Conservation (phyloP, 148 eudicot genomes). For the Nepenthes mirabilis region DNA sequence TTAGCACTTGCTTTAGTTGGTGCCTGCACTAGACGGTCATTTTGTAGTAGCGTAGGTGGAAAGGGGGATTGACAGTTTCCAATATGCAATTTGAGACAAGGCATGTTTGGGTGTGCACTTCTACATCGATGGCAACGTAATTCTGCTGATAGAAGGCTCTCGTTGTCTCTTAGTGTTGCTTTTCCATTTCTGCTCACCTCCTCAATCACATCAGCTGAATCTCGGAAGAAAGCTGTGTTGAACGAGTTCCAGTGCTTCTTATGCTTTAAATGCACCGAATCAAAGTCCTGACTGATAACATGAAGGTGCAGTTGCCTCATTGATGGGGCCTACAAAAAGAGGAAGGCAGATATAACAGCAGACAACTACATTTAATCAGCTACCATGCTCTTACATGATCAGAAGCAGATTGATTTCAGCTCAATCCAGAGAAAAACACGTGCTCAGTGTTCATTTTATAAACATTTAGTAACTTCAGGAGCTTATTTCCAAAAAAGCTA, state of each 20-base stretch:
- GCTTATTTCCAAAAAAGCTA: too few relatives aligned
- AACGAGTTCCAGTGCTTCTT: constrained; percentile 99
- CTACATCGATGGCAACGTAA: constrained; percentile 81
- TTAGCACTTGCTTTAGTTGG: constrained; percentile 3
- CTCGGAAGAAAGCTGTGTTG: constrained; percentile 73
- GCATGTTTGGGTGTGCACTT: constrained; percentile 93
- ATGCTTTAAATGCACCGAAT: constrained; percentile 65
- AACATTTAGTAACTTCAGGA: too few relatives aligned
- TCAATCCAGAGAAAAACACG: too few relatives aligned
- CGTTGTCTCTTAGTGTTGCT: constrained; percentile 31
- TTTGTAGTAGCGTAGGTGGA: constrained; percentile 38
- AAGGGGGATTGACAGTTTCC: constrained; percentile 45
- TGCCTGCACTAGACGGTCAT: constrained; percentile 40
- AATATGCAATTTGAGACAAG: constrained; percentile 66
- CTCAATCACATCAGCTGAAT: constrained; percentile 72
- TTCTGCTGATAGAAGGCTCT: constrained; percentile 46
- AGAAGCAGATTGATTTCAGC: too few relatives aligned
- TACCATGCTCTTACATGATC: too few relatives aligned
- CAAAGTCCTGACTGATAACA: constrained; percentile 88
- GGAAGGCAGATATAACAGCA: not conserved
- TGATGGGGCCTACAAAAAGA: constrained; percentile 54
- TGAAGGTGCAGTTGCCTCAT: constrained; percentile 92
- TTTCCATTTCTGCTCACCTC: constrained; percentile 43
- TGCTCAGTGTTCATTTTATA: too few relatives aligned
- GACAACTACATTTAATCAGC: too few relatives aligned